Evolutionary conservation across 2,329 filamentous ascomycete species (phyloP), one percentile per base, ranked within the genome.

Genomic region (Cordyceps militaris): DNA sequence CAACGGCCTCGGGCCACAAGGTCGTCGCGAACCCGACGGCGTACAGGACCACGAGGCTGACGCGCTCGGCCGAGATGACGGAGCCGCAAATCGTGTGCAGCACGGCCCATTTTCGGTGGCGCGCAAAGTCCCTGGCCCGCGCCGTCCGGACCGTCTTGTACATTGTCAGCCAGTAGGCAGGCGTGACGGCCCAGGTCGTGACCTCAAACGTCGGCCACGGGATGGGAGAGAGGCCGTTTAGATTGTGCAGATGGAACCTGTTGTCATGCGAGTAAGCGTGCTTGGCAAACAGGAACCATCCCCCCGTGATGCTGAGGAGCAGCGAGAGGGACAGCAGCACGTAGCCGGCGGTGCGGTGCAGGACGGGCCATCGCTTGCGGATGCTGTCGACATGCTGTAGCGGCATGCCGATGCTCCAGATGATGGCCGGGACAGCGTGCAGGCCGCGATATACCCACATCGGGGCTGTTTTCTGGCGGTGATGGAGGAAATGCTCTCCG

Each of bases 331-430:
- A 50, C n/a, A 59, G 36, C 7, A 56, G 24, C 5, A 36, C 19
- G 23, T 59, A 59, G 4, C 57, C 57, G 1, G 51, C n/a, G 3
- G 28, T 24, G 24, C 51, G 50, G 30, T 59, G 57, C 8, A 56
- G 32, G 11, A 23, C 57, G 9, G 57, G 57, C 50, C 43, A 55
- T n/a, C 32, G 36, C 13, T 32, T 32, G 28, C 57, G 57, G 4
- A 56, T 28, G n/a, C 44, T 13, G 23, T 49, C 57, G 3, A 56
- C 44, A 10, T 59, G 57, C 36, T 59, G 57, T 3, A 59, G 36
- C 3, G 57, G 57, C 50, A 59, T 59, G 26, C 30, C 23, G 3
- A 59, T 26, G 46, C 57, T 56, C 57, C 57, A 59, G 10, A 56
- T 23, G 4, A 50, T 38, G 16, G 57, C 50, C 0, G 57, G 57